Evolutionary conservation across 805 yeast genomes (phyloP), one percentile per base, ranked within the genome.

Genomic region (Candida ascalaphidarum): DNA sequence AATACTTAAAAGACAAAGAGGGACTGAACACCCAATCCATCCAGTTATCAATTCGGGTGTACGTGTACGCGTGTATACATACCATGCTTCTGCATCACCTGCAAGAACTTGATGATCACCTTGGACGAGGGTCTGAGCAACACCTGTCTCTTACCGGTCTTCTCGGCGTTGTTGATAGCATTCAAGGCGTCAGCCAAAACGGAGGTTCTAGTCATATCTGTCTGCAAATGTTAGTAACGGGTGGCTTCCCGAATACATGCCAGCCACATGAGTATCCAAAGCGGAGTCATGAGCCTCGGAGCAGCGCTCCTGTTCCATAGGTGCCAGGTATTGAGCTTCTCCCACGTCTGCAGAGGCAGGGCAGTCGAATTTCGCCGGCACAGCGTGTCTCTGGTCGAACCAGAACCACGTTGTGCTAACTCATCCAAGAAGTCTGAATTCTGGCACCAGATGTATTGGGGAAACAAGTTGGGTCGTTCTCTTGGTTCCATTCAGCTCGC

Each of bases 1-100:
- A 81, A 79, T 77, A 80, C 74, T 85, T 86, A 86, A 85, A 88
- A 77, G 95, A 85, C 96, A 81, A 86, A 77, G 69, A 71, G 94
- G 79, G 89, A 86, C 81, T 63, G 77, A 65, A 58, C 58, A 61
- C 82, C 80, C 95, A 74, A 61, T 66, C 88, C 94, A 83, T 84
- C 96, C 86, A 88, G 96, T 88, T 86, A 88, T 86, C 94, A 83
- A 78, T 77, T 80, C 95, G 96, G 92, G 14, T 30, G 11, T 12
- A 18, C 14, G 9, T 16, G 14, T 10, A 17, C n/a, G 17, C 11
- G 16, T 9, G 14, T 11, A 16, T 13, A 28, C 42, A 29, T 30
- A 40, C 48, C 70, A 50, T 44, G 56, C 44, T 40, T 44, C 36
- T 44, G 55, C 51, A 48, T 48, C 23, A 47, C 55, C 29, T 45